phyloP scores from a whole-genome alignment of 768 basidiomycete species.

The Omphalotus guepiniiformis region DNA sequence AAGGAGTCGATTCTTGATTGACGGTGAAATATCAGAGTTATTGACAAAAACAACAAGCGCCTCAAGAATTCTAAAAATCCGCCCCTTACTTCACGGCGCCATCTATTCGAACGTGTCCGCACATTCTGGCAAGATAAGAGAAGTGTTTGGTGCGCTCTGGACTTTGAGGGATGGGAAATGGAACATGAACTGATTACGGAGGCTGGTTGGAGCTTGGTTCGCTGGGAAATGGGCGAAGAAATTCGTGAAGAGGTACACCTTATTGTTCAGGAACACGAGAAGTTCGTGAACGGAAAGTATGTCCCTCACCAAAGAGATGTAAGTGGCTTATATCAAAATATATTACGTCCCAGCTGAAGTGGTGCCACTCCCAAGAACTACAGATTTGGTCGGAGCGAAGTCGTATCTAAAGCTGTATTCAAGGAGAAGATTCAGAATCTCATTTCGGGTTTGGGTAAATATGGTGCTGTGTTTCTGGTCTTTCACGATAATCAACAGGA shows the following conservation, averaged over 20 bases:
- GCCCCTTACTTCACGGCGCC: conserved; percentile 49
- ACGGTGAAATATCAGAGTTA: conserved; percentile 39
- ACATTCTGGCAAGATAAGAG: conserved; percentile 55
- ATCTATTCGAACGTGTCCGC: conserved; percentile 66
- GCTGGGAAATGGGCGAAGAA: conserved; percentile 50
- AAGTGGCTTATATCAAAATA: conserved; percentile 4
- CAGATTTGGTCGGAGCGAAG: conserved; percentile 59
- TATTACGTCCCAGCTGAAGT: background rate
- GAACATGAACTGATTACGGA: conserved; percentile 67
- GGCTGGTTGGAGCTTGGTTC: conserved; percentile 68
- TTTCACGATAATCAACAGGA: conserved; percentile 80
- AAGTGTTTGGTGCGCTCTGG: conserved; percentile 74
- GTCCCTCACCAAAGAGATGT: conserved; percentile 64
- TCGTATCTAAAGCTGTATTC: conserved; percentile 46
- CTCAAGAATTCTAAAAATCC: conserved; percentile 58
- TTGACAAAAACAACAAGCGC: conserved; percentile 78
- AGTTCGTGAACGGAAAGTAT: conserved; percentile 56
- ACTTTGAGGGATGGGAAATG: conserved; percentile 81
- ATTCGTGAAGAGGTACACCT: conserved; percentile 53
- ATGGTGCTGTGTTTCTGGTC: conserved; percentile 69
- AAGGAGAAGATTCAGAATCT: conserved; percentile 47
- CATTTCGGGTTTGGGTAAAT: conserved; percentile 30
- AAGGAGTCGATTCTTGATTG: background rate
- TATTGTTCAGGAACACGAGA: conserved; percentile 57
- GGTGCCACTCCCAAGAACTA: conserved; percentile 43